Conservation (phyloP, 1,284 basidiomycete genomes). For the Cutaneotrichosporon dermatis region DNA sequence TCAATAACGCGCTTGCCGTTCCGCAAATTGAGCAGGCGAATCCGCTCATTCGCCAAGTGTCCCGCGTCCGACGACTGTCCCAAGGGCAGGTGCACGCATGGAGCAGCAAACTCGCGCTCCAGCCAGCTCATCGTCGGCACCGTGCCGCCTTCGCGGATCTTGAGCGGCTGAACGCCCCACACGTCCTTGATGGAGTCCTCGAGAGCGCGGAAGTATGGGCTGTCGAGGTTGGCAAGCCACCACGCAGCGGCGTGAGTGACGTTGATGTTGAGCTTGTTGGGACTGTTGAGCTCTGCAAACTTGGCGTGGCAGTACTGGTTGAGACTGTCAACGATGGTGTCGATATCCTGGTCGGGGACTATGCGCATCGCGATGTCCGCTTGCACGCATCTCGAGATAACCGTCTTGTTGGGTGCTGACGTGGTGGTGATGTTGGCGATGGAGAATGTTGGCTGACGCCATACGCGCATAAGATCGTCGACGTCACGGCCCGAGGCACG, state of each 20-base stretch:
- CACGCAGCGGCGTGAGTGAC: slow-evolving; percentile 86
- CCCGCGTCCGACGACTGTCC: slow-evolving; percentile 46
- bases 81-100: slow-evolving; percentile 47
- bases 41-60: slow-evolving; percentile 50
- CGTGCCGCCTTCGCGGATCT: slow-evolving; percentile 84
- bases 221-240: slow-evolving; percentile 87
- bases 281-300: slow-evolving; percentile 62
- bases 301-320: slow-evolving; percentile 58
- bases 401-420: slow-evolving; percentile 54
- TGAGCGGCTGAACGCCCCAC: slow-evolving; percentile 77
- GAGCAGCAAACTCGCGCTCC: slow-evolving; percentile 73
- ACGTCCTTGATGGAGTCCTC: slow-evolving; percentile 75
- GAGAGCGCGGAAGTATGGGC: slow-evolving; percentile 75
- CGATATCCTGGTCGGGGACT: slow-evolving; percentile 82
- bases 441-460: slow-evolving; percentile 55
- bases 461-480: slow-evolving; percentile 64
- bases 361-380: slow-evolving; percentile 82
- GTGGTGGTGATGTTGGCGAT: slow-evolving; percentile 44
- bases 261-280: slow-evolving; percentile 68
- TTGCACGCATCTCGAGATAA: slow-evolving; percentile 76
- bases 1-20: slow-evolving; percentile 49
- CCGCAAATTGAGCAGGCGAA: slow-evolving; percentile 48
- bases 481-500: slow-evolving; percentile 60
- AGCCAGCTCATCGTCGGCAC: slow-evolving; percentile 88
- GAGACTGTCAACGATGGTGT: slow-evolving; percentile 62